phyloP scores from a whole-genome alignment of 305 asterid species.

The Solanum hybrid region DNA sequence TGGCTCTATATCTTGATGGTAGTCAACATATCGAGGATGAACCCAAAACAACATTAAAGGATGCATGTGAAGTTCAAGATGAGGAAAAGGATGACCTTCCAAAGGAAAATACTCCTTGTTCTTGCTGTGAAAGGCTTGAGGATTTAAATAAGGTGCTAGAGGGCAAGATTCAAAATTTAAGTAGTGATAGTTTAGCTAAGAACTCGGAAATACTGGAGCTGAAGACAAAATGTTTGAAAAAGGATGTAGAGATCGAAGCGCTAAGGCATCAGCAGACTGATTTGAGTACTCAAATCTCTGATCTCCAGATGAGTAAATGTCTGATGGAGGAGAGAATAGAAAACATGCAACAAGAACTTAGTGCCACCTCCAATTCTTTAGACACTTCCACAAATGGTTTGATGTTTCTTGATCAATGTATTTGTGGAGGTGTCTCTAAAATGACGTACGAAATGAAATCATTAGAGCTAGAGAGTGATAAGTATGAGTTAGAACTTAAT shows the following conservation, averaged over 20 bases:
- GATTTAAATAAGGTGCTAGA: conserved; percentile 3
- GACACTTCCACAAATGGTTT: not conserved
- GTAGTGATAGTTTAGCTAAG: conserved; percentile 3
- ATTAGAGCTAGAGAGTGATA: conserved; percentile 17
- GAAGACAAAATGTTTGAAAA: not conserved
- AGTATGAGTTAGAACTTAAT: conserved; percentile 11
- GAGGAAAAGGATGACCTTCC: not conserved
- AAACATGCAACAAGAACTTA: not conserved
- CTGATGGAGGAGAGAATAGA: not conserved
- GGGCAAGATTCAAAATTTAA: not conserved
- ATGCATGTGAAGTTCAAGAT: not conserved
- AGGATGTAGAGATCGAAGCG: conserved; percentile 3
- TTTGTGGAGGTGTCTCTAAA: not conserved
- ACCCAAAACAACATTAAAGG: not conserved
- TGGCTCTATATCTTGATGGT: not conserved
- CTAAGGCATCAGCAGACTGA: not conserved
- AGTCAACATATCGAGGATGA: not conserved
- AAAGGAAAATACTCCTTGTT: not conserved
- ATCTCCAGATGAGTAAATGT: not conserved
- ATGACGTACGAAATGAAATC: not conserved
- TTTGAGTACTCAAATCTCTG: conserved; percentile 8
- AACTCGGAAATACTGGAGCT: conserved; percentile 10
- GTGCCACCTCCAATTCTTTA: not conserved
- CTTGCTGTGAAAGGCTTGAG: not conserved
- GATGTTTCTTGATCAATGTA: not conserved